Base-by-base conservation (phyloP, 192 early-diverging fungal species). In the Backusella liffmaniae region DNA sequence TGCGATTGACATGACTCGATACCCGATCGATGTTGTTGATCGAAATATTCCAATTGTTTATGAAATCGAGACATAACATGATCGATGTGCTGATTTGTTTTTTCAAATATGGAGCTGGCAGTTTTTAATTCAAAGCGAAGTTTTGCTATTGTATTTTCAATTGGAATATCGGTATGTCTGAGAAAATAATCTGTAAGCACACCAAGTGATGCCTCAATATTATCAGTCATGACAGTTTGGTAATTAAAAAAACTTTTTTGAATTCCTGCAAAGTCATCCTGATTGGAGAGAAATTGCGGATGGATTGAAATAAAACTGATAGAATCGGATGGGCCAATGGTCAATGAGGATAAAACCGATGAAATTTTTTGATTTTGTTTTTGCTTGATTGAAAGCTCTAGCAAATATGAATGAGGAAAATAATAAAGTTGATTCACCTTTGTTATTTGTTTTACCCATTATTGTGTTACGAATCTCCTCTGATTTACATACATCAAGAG, bases 31-130 rank as follows among this genome's bases (percentile, higher is more conserved):
- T 79, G 73, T 1, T 53, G 30, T 32, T 79, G 34, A 62, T 79
- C 77, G 7, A 79, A 35, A 16, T 73, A 46, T 29, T 79, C 80
- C 69, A 81, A 36, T 16, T 70, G 67, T 49, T 81, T 73, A 18
- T 65, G 39, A 37, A 77, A 81, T 23, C 42, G 67, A n/a, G 67
- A 23, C 53, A 81, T 71, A 0, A 81, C 76, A 37, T 56, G 70
- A 59, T 81, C 73, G 23, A 73, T 29, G 5, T 56, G 66, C 5
- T 81, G 67, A 13, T 86, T 83, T 8, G 83, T 81, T 15, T 81
- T 79, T 73, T 84, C 84, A 71, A 88, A 76, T 37, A 88, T 77
- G 30, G 82, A 83, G 34, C 86, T 83, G 1, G 85, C 84, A 59
- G 82, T 80, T 34, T 82, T 73, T 10, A 88, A 71, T 32, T 88